phyloP scores from a whole-genome alignment of 176 grass and related monocot genomes.

The Carex myosuroides region DNA sequence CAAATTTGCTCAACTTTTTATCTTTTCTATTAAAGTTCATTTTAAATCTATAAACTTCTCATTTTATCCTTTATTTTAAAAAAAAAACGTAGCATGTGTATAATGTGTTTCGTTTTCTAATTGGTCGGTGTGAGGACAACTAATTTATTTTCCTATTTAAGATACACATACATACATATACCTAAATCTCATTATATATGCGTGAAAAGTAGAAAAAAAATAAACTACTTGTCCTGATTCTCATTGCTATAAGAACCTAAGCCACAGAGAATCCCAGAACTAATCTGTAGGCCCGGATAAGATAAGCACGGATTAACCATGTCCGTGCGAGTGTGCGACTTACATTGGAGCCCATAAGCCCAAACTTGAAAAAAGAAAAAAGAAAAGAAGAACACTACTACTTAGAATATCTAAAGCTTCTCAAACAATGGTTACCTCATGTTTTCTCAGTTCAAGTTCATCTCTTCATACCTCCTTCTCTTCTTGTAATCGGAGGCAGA shows the following conservation, averaged over 20 bases:
- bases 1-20: too few species aligned
- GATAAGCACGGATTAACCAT: not conserved
- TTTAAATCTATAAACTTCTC: too few species aligned
- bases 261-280: not conserved
- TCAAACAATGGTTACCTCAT: constrained; percentile 9
- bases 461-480: not conserved
- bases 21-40: too few species aligned
- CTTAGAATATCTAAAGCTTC: not conserved
- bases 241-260: not conserved
- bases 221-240: too few species aligned
- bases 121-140: too few species aligned
- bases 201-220: too few species aligned
- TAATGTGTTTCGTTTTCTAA: too few species aligned
- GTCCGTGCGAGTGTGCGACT: not conserved
- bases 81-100: too few species aligned
- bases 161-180: too few species aligned
- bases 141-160: too few species aligned
- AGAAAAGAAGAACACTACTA: not conserved
- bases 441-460: constrained; percentile 6
- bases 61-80: too few species aligned
- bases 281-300: constrained; percentile 6
- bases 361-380: not conserved
- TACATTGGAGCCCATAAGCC: constrained; percentile 8
- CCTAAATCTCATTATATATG: too few species aligned
- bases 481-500: not conserved